Percentiles rank a stretch among this genome's conserved stretches.
These are phyloP conservation scores for Aspergillus asperescens DNA, from an alignment of 495 filamentous ascomycete genomes.

Conservation along the genomic window DNA sequence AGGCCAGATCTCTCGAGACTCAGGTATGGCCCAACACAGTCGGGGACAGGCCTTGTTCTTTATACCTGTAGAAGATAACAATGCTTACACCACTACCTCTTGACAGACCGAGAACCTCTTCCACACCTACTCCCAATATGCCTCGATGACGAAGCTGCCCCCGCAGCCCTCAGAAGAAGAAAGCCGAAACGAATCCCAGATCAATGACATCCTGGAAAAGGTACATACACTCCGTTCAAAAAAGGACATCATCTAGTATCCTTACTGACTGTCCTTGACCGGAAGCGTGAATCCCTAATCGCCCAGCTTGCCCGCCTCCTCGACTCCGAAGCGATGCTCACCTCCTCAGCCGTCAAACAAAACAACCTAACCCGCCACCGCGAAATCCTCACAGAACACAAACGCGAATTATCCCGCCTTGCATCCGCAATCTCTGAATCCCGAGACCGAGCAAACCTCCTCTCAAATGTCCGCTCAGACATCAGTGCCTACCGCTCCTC, in stretches of 20 bases:
- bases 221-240: constrained; percentile 4
- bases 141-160: constrained; percentile 73
- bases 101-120: constrained; percentile 84
- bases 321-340: constrained; percentile 86
- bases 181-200: constrained; percentile 65
- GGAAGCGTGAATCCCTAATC: constrained; percentile 69
- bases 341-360: constrained; percentile 86
- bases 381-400: constrained; percentile 82
- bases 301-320: constrained; percentile 81
- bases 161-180: constrained; percentile 83
- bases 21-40: constrained; percentile 55
- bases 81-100: not conserved
- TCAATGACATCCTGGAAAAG: constrained; percentile 75
- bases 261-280: not conserved
- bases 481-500: constrained; percentile 80
- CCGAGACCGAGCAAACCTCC: constrained; percentile 84
- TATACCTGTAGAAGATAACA: not conserved
- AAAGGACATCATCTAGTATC: no score
- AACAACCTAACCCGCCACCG: constrained; percentile 90
- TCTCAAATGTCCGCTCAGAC: constrained; percentile 84
- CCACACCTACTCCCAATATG: constrained; percentile 92
- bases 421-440: constrained; percentile 60
- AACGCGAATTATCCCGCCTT: constrained; percentile 72
- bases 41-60: not conserved
- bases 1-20: constrained; percentile 82